Base-by-base conservation (phyloP, 352 stramenopile species). In the Phytophthora capsici region DNA sequence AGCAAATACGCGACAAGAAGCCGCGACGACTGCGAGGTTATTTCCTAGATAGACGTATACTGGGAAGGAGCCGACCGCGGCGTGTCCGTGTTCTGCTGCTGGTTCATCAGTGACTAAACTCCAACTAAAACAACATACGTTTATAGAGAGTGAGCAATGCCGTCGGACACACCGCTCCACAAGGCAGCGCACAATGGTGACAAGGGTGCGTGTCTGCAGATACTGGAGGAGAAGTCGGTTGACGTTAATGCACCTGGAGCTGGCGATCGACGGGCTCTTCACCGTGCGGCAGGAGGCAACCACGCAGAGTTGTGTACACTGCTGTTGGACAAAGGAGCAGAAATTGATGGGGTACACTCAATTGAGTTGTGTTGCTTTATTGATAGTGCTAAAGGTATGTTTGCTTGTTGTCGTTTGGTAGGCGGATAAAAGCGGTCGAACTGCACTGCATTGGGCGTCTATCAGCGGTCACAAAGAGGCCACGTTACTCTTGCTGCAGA, bases 401-500 rank as follows among this genome's bases (percentile, higher is more conserved):
- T 44, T 47, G 69, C 5, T 36, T 37, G 25, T 22, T 22, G 10
- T 28, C 19, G 6, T 41, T 28, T 48, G 26, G 13, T 70, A 98
- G 88, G 82, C 88, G 20, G 93, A 98, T 52, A 98, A 98, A 78
- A 97, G 89, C 64, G 93, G 93, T 40, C 75, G 93, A 63, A 98
- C 93, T 45, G 86, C 91, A 45, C 73, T 98, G 6, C 93, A 98
- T 72, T 98, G 93, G 93, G 90, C 93, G 19, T 89, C 82, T 16
- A 98, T 98, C 53, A 96, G 89, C 48, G 93, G 93, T 4, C 91
- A 98, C 69, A 97, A 96, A 77, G 89, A 98, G 60, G 87, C 84
- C 20, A 96, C 89, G 17, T 51, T 95, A 16, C 71, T 96, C 45
- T 60, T 96, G 45, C 56, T 97, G 14, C 84, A 94, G 48, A 96